Evolutionary conservation across 2,329 filamentous ascomycete genomes (phyloP), one percentile per base, ranked within the genome.

Genomic region (Thelonectria blattea): DNA sequence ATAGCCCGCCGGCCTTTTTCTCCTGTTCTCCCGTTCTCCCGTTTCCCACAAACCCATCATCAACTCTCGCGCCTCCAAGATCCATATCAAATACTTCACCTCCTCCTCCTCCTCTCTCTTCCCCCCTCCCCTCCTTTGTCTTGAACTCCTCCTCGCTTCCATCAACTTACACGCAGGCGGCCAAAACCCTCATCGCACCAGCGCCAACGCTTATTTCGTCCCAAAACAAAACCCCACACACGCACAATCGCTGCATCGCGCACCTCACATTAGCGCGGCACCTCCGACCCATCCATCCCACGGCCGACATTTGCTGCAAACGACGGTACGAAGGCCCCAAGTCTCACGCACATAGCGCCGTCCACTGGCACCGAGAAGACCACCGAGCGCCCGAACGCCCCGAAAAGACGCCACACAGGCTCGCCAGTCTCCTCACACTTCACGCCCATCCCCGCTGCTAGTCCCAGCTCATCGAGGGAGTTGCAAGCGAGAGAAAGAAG

Each of bases 311-410:
- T 24, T 51, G 46, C 52, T 55, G 57, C 51, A 59, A 59, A 54
- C 56, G 47, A 42, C 30, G 42, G 52, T 45, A 34, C 32, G 32
- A 10, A 11, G 32, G n/a, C n/a, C n/a, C n/a, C 32, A 34, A 10
- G 12, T 11, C 12, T 4, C 32, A 37, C 15, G 5, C 27, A 37
- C 2, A 37, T 34, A 34, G 32, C 32, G 32, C 32, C 32, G 32
- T 34, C 32, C 32, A 34, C 32, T 34, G 32, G 27, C 60, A 57
- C 60, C 60, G 56, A 62, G 48, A 56, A 56, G 58, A 39, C 52
- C 58, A 41, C 58, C 58, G 58, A 60, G 49, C 52, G 55, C 59
- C 55, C 59, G 59, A 61, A 61, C 34, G 22, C 58, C 52, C 58
- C 58, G 52, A 56, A 49, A 34, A 5, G n/a, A 42, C 58, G 58